Evolutionary conservation across 768 basidiomycete genomes (phyloP), one percentile per base, ranked within the genome.

Genomic region (Lactifluus rugatus): DNA sequence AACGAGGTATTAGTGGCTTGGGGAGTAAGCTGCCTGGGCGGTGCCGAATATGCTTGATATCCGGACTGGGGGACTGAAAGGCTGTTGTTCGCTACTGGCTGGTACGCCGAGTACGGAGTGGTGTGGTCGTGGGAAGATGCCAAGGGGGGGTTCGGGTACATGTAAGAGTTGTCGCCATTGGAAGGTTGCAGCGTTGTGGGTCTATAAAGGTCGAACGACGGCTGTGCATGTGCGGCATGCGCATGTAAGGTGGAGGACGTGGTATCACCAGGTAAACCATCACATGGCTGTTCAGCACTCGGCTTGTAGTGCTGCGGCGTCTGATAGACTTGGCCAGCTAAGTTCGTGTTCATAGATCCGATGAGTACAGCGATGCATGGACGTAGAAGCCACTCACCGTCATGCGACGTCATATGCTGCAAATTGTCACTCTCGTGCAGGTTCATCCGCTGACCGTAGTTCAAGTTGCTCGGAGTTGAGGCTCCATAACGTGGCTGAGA

Each of bases 61-160:
- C 47, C 56, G 23, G 65, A 52, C 25, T 62, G 56, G 9, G 64
- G 65, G 56, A 64, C 56, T 48, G 63, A 56, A 42, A 50, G 31
- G 49, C 41, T 11, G 60, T 45, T 44, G 17, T 62, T 55, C 34
- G 65, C 45, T 9, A 64, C 44, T 5, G 69, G 62, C 47, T 55
- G 62, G 50, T 70, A 66, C 26, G 72, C 62, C 32, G 71, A 65
- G 34, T 69, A 65, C 45, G 65, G 51, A 21, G 66, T 52, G 49
- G 60, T 65, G 54, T 62, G 49, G 10, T 62, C 34, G 28, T 57
- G 52, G 28, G 63, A 54, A 37, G 50, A 39, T 16, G 62, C 39
- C 13, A 51, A 13, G 31, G 54, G 14, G 9, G 54, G 53, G 58
- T 48, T 56, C 17, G 48, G 26, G 55, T 28, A 52, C 51, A 52